Evolutionary conservation across 225 moss, liverwort and hornwort genomes (phyloP).

Genomic region (Lunularia cruciata): DNA sequence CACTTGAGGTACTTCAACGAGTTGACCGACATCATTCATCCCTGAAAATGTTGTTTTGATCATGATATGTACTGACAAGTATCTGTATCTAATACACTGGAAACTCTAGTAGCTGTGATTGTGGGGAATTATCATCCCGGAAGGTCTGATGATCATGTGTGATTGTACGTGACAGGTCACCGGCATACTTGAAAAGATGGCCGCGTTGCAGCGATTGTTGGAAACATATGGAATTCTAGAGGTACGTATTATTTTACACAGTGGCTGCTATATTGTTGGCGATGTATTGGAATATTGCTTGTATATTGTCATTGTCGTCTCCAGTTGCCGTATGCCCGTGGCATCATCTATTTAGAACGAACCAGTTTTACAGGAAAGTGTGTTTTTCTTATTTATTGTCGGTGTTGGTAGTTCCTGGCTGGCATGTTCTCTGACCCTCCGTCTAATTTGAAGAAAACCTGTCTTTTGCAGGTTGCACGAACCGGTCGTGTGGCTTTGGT

Average conservation of each 20-base stretch:
- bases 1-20: conserved; percentile 71
- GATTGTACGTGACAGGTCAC: conserved; percentile 44
- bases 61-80: too few species aligned
- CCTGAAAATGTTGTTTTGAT: too few species aligned
- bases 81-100: too few species aligned
- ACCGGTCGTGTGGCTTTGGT: conserved; percentile 79
- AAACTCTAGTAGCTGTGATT: too few species aligned
- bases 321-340: not conserved
- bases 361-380: too few species aligned
- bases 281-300: not conserved
- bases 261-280: not conserved
- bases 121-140: too few species aligned
- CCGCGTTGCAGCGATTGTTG: conserved; percentile 67
- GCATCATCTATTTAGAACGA: too few species aligned
- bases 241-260: conserved; percentile 41
- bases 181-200: conserved; percentile 80
- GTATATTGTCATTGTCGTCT: not conserved
- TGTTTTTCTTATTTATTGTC: too few species aligned
- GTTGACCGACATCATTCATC: not conserved
- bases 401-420: not conserved
- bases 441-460: not conserved
- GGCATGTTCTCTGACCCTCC: not conserved
- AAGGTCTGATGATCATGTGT: too few species aligned
- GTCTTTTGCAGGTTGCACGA: conserved; percentile 60
- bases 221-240: conserved; percentile 73